These are phyloP conservation scores for Toxicodendron radicans DNA, from an alignment of 345 rosid genomes.

Conservation along the genomic window DNA sequence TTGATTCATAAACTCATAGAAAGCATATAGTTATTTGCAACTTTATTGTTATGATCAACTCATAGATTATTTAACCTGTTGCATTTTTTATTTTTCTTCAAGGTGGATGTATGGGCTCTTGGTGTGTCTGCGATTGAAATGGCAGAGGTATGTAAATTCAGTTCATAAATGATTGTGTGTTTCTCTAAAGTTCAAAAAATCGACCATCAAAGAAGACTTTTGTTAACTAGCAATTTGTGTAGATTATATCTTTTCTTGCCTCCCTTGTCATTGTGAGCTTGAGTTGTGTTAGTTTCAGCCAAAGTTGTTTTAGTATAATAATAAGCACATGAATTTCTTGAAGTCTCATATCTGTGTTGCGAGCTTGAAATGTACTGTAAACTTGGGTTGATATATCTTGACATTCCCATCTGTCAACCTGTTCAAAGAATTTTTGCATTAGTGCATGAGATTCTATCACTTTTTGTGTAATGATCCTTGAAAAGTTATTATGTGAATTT, in stretches of 20 bases:
- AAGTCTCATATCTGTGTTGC: background rate
- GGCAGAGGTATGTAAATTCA: conserved; percentile 79
- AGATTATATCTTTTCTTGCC: background rate
- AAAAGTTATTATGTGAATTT: background rate
- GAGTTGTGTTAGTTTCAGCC: background rate
- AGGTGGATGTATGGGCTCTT: conserved; percentile 99
- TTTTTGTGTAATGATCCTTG: background rate
- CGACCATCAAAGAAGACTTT: background rate
- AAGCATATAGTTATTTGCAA: background rate
- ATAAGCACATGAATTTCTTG: background rate
- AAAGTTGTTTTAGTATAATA: background rate
- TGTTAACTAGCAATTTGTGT: background rate
- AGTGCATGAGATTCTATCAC: background rate
- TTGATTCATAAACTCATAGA: background rate
- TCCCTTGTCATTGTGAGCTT: no score
- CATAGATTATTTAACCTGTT: conserved; percentile 14
- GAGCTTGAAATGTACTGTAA: background rate
- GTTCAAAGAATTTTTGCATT: background rate
- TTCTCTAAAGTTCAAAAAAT: background rate
- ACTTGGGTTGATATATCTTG: conserved; percentile 14
- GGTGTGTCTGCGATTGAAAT: conserved; percentile 99
- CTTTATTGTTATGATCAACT: background rate
- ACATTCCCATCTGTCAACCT: background rate
- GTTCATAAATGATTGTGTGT: conserved; percentile 7
- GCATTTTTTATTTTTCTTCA: conserved; percentile 27